These are phyloP conservation scores for Rhodotorula glutinis DNA, from an alignment of 1,284 basidiomycete genomes.

Conservation along the genomic window DNA sequence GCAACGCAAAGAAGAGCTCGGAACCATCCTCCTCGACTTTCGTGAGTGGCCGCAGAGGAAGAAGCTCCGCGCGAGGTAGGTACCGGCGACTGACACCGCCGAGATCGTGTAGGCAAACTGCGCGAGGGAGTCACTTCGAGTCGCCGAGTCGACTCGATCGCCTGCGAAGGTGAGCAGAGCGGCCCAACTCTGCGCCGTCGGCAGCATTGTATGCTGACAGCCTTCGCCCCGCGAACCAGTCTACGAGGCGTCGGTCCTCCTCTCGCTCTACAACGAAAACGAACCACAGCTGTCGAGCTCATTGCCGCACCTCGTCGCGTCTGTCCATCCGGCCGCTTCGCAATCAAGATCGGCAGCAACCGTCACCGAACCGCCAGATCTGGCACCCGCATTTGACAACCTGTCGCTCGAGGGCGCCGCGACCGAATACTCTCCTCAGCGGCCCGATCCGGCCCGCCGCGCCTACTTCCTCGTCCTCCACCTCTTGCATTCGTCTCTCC, in stretches of 20 bases:
- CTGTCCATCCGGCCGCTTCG: constrained; percentile 6
- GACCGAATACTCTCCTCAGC: background rate
- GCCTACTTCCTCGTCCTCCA: constrained; percentile 21
- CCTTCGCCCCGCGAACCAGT: background rate
- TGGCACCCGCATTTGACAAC: no score
- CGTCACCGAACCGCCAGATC: no score
- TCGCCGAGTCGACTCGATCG: constrained; percentile 27
- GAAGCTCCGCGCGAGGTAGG: no score
- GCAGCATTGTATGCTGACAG: background rate
- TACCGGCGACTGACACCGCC: no score
- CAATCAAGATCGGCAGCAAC: background rate
- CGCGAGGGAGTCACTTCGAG: constrained; percentile 33
- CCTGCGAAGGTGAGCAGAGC: constrained; percentile 25
- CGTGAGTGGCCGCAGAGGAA: constrained; percentile 8
- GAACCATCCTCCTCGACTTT: constrained; percentile 34
- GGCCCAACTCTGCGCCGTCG: no score
- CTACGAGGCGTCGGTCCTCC: constrained; percentile 27
- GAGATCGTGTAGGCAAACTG: constrained; percentile 24
- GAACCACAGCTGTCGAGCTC: constrained; percentile 27
- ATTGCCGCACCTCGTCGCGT: constrained; percentile 29
- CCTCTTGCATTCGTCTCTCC: constrained; percentile 23
- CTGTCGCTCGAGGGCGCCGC: no score
- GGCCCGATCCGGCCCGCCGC: background rate
- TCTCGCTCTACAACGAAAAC: constrained; percentile 27
- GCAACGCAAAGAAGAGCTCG: constrained; percentile 22